Evolutionary conservation across 176 grass and related monocot species (phyloP), one percentile per base, ranked within the genome.

Genomic region (Oryza glaberrima): DNA sequence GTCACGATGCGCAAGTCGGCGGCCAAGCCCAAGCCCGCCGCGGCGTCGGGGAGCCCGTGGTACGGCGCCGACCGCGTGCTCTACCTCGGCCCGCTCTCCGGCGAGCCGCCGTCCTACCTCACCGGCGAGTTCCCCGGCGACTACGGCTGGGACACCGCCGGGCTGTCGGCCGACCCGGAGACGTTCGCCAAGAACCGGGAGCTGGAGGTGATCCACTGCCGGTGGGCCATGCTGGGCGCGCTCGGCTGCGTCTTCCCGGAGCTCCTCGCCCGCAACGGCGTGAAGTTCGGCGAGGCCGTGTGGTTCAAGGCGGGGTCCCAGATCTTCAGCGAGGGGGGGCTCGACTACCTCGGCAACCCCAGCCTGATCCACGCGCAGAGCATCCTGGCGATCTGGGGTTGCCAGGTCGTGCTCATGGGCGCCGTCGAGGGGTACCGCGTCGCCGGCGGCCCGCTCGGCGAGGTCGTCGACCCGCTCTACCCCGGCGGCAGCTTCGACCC

Each of bases 331-430:
- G 89, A 94, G 77, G 89, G 89, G 1, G 92, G 92, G 0, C 65
- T 94, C 1, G 88, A 94, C 54, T 94, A 94, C 51, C 87, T 93
- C 2, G 88, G 88, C 78, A 93, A 93, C 85, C 88, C 91, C 5
- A 93, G 72, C 85, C 81, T 93, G 11, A 25, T 93, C 60, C 88
- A 93, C 56, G 91, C 85, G 4, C 88, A 93, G 60, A 93, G 91
- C 85, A 93, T 93, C 48, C 82, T 93, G 26, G 91, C 88, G 73
- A 90, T 93, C 38, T 93, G 88, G 91, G 91, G 85, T 1, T 88
- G 77, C 40, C 88, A 93, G 51, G 75, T 85, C 9, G 4, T 85
- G 13, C 75, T 85, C 45, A 85, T 85, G 83, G 75, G 83, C 16
- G 83, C 67, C 54, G 51, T 85, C 1, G 83, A 85, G 83, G 83